Evolutionary conservation across 2,329 filamentous ascomycete genomes (phyloP), one percentile per base, ranked within the genome.

Genomic region (Moelleriella libera): DNA sequence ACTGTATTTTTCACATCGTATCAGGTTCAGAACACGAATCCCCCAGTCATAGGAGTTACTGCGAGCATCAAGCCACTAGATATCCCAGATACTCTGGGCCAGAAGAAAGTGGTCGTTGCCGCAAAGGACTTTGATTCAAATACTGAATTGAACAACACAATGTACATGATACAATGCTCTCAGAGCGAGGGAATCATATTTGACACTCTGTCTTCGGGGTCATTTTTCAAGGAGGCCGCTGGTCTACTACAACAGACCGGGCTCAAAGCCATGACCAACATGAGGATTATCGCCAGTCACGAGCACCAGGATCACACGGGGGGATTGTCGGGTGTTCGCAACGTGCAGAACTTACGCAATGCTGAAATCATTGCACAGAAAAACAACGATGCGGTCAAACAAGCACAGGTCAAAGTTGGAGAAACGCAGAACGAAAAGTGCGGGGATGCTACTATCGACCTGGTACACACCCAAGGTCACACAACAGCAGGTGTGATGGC

Each of bases 271-370:
- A 42, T 42, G 21, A 11, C 41, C 41, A 42, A 42, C 41, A 42
- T 42, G 12, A 42, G n/a, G 8, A 42, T 42, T 8, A 42, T 42
- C 41, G 41, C 41, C 30, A 49, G 48, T 45, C 48, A 49, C 48
- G 46, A 49, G 39, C 48, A 49, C 28, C 45, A 47, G 12, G 48
- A 49, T 34, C 48, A 49, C 34, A 37, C 41, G 8, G 41, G n/a
- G 2, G 48, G 48, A 1, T 30, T 49, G 8, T 8, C 41, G 1
- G 45, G 44, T 11, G 11, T 12, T 5, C 31, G 12, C 41, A 42
- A 42, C 21, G 21, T 42, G 41, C 12, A 42, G 21, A 14, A 44
- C 14, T 41, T 49, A 6, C 29, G 44, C 11, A 30, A 47, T 4
- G 30, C 42, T 6, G 21, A 11, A 32, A 34, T 49, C 14, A 41